Evolutionary conservation across 176 grass and related monocot species (phyloP).

Genomic region (Secale cereale): DNA sequence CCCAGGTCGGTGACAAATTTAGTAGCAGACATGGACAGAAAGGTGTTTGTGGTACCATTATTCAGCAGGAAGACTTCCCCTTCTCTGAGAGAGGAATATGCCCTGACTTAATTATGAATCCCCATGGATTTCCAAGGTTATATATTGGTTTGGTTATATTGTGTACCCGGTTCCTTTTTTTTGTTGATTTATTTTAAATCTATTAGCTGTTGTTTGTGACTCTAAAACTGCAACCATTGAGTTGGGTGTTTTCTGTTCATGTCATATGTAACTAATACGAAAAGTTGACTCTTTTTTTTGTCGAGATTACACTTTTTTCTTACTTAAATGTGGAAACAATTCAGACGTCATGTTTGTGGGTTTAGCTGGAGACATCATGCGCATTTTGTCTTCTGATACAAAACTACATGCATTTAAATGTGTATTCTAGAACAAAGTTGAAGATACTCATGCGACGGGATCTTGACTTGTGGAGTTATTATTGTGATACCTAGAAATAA

Average conservation of each 20-base stretch:
- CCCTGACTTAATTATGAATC: constrained; percentile 99
- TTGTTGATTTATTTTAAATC: constrained; percentile 12
- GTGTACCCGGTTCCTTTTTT: neutral
- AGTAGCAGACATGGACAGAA: constrained; percentile 97
- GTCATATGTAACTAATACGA: neutral
- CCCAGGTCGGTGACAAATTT: constrained; percentile 88
- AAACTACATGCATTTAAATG: neutral
- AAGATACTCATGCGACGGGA: neutral
- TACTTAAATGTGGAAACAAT: too few species aligned
- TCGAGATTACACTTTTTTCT: neutral
- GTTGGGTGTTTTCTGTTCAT: neutral
- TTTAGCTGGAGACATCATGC: neutral
- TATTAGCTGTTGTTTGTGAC: neutral
- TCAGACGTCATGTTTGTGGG: too few species aligned
- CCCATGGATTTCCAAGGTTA: constrained; percentile 93
- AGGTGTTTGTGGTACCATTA: constrained; percentile 91
- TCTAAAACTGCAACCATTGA: neutral
- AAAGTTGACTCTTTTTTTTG: neutral
- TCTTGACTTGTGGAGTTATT: neutral
- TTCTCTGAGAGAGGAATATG: constrained; percentile 90
- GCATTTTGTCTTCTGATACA: neutral
- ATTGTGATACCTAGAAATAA: neutral
- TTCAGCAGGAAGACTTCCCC: constrained; percentile 94
- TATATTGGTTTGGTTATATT: constrained; percentile 21
- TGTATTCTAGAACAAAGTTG: neutral